These are phyloP conservation scores for Parmelia sp. DNA, from an alignment of 495 filamentous ascomycete species.

Conservation along the genomic window DNA sequence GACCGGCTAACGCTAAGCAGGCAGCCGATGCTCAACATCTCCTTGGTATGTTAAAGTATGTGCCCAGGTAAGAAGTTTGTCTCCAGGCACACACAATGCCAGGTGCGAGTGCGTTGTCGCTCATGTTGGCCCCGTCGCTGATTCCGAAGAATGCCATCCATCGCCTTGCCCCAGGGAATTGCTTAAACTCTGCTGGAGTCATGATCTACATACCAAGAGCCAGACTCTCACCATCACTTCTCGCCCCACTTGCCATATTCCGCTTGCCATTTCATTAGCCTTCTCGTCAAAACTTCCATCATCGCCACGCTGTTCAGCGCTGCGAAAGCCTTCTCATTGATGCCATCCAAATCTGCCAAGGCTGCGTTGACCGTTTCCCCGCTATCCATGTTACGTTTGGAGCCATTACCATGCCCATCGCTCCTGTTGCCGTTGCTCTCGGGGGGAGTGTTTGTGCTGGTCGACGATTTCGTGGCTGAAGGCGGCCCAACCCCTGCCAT, in stretches of 20 bases:
- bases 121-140: neutral
- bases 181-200: neutral
- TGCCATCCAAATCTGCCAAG: constrained; percentile 31
- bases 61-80: no score
- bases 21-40: no score
- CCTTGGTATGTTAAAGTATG: no score
- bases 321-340: constrained; percentile 49
- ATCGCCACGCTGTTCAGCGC: constrained; percentile 66
- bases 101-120: no score
- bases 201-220: neutral
- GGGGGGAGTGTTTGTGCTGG: constrained; percentile 25
- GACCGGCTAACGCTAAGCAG: neutral
- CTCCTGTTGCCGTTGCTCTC: constrained; percentile 31
- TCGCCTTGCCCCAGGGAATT: no score
- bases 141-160: neutral
- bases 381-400: neutral
- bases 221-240: constrained; percentile 30
- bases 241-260: constrained; percentile 51
- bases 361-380: constrained; percentile 26
- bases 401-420: neutral
- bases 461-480: constrained; percentile 32
- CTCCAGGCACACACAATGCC: neutral
- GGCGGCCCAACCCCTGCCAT: constrained; percentile 55
- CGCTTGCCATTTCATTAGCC: constrained; percentile 74
- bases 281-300: constrained; percentile 73